Evolutionary conservation across 2,329 filamentous ascomycete species (phyloP), one percentile per base, ranked within the genome.

Genomic region (Alternaria sp.): DNA sequence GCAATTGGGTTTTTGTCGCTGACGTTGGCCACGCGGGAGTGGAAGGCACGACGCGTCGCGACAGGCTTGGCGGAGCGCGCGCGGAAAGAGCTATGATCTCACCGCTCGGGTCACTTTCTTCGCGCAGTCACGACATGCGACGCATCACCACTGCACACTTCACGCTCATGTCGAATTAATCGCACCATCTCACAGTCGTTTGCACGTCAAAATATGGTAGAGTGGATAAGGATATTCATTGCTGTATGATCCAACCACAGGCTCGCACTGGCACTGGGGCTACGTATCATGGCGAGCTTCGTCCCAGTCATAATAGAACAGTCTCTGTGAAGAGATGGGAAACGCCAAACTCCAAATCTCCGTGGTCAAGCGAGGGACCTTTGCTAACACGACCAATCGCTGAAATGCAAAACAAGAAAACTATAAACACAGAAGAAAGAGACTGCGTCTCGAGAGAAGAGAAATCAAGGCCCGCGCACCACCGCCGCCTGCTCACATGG

Each of bases 381-480:
- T 57, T 71, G 49, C 65, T 64, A 65, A 68, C 74, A 71, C 66
- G 67, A 76, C 68, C 67, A 58, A 68, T 72, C 77, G 76, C 77
- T 79, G 71, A 78, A 77, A 79, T 78, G 78, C 78, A 77, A 63
- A 71, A 73, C 71, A 79, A 66, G 69, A 74, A 67, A 68, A 55
- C 56, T 71, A 57, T 67, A 68, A 67, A 55, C 26, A 64, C 63
- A 73, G 71, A 73, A 70, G 65, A 58, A 70, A 67, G 69, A 76
- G 68, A 70, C 69, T 30, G 61, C 28, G 62, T 51, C 65, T 63
- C 68, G 43, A 58, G 57, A 63, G 65, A 67, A 68, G 61, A 65
- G 58, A 58, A 59, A n/a, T 58, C 33, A 64, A 33, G 37, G 57
- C 50, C 23, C 25, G 11, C 45, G 57, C 60, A 33, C 49, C 45